phyloP scores from a whole-genome alignment of 2,329 filamentous ascomycete species.

The Akanthomyces dipterigenus region DNA sequence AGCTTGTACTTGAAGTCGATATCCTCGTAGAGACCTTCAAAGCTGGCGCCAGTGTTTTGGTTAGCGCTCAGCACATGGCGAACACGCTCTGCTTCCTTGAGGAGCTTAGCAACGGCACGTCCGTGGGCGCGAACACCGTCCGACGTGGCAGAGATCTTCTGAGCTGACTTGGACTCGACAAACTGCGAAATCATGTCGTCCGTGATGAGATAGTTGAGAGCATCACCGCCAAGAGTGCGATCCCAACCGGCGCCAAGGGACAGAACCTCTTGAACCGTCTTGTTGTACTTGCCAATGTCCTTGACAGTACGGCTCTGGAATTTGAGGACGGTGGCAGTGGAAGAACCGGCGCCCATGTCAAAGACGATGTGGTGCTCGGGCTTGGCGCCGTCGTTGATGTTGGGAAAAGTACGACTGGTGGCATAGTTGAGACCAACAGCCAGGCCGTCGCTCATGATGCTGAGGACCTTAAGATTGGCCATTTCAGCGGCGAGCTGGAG shows the following conservation, averaged over 20 bases:
- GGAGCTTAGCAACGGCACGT: conserved; percentile 80
- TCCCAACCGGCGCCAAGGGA: conserved; percentile 87
- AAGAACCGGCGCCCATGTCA: conserved; percentile 95
- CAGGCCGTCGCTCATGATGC: conserved; percentile 79
- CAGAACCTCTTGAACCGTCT: conserved; percentile 92
- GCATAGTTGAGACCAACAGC: conserved; percentile 95
- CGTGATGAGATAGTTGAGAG: conserved; percentile 79
- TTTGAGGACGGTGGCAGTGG: conserved; percentile 80
- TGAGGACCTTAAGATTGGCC: conserved; percentile 79
- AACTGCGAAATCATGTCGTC: conserved; percentile 84
- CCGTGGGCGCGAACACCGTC: conserved; percentile 67
- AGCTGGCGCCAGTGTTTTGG: conserved; percentile 68
- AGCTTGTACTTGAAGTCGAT: conserved; percentile 92
- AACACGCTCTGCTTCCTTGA: conserved; percentile 82
- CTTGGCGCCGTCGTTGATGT: conserved; percentile 71
- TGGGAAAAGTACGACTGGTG: conserved; percentile 82
- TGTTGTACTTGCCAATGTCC: conserved; percentile 88
- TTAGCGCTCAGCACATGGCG: conserved; percentile 93
- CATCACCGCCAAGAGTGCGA: conserved; percentile 79
- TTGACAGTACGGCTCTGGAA: conserved; percentile 89
- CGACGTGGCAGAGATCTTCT: conserved; percentile 55
- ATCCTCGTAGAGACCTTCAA: conserved; percentile 87
- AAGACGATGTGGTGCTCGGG: conserved; percentile 91
- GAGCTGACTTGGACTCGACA: conserved; percentile 59
- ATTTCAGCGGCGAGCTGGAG: conserved; percentile 78